These are phyloP conservation scores for Clitoria ternatea DNA, from an alignment of 306 rosid species.

Conservation along the genomic window DNA sequence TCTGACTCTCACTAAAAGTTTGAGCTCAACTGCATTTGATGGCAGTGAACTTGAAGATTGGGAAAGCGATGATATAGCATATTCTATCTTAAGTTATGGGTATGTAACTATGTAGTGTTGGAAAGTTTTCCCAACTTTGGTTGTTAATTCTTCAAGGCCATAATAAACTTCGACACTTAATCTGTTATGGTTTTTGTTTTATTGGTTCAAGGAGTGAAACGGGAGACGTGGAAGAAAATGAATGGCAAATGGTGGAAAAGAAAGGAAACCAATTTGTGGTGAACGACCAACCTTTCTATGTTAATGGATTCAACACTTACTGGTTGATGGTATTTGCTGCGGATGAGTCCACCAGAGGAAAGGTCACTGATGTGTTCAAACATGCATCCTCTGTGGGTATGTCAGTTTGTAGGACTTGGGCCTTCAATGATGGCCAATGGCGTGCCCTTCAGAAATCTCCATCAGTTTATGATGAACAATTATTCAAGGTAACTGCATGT, in stretches of 20 bases:
- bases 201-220: slow-evolving; percentile 35
- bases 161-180: neutral
- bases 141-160: neutral
- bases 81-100: slow-evolving; percentile 41
- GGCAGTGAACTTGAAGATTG: slow-evolving; percentile 39
- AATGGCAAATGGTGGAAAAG: slow-evolving; percentile 77
- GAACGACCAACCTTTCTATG: slow-evolving; percentile 73
- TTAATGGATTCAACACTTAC: slow-evolving; percentile 95
- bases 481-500: slow-evolving; percentile 57
- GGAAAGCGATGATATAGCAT: slow-evolving; percentile 28
- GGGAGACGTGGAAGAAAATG: slow-evolving; percentile 40
- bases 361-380: slow-evolving; percentile 70
- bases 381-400: slow-evolving; percentile 78
- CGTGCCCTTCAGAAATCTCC: slow-evolving; percentile 91
- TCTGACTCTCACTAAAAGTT: slow-evolving; percentile 22
- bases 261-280: slow-evolving; percentile 85
- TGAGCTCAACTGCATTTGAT: slow-evolving; percentile 27
- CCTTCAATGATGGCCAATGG: slow-evolving; percentile 96
- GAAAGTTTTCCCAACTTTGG: neutral
- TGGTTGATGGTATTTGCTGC: slow-evolving; percentile 95
- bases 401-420: slow-evolving; percentile 96
- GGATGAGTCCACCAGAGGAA: slow-evolving; percentile 82
- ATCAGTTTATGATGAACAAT: slow-evolving; percentile 69
- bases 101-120: too few relatives aligned
- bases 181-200: neutral